A percentile compares a stretch with the other conserved stretches of the same genome.
phyloP scores from a whole-genome alignment of 2,329 filamentous ascomycete species.

The Trichoderma sp. region DNA sequence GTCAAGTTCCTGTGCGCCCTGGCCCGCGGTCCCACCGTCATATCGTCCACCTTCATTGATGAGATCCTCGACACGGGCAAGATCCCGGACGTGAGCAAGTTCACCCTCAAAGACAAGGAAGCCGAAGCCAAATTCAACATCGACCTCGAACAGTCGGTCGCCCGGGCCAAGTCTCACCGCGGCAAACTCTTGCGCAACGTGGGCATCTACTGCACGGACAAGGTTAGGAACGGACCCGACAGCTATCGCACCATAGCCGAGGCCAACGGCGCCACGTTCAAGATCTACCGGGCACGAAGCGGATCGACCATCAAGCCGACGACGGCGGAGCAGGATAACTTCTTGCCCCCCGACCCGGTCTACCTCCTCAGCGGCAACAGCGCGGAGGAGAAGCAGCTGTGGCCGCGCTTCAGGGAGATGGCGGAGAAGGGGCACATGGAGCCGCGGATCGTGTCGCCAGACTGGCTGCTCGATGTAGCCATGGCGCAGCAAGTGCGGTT shows the following conservation, averaged over 20 bases:
- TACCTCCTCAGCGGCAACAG: slow-evolving; percentile 77
- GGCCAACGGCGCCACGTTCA: slow-evolving; percentile 84
- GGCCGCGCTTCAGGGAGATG: slow-evolving; percentile 79
- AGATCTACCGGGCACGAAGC: slow-evolving; percentile 73
- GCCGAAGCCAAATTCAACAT: slow-evolving; percentile 73
- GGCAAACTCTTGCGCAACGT: slow-evolving; percentile 74
- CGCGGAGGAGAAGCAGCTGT: slow-evolving; percentile 70
- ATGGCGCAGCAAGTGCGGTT: slow-evolving; percentile 83
- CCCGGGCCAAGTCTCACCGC: slow-evolving; percentile 73
- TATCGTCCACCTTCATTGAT: slow-evolving; percentile 79
- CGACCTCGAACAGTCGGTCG: slow-evolving; percentile 67
- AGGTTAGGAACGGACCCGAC: slow-evolving; percentile 77
- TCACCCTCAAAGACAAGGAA: slow-evolving; percentile 68
- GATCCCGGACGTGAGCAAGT: slow-evolving; percentile 65
- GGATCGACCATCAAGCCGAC: slow-evolving; percentile 68
- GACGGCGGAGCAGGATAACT: slow-evolving; percentile 64
- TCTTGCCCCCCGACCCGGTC: slow-evolving; percentile 67
- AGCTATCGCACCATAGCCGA: slow-evolving; percentile 85
- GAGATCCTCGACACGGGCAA: slow-evolving; percentile 70
- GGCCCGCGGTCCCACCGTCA: slow-evolving; percentile 75
- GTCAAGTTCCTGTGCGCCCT: slow-evolving; percentile 91
- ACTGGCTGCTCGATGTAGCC: slow-evolving; percentile 88
- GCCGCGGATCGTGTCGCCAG: slow-evolving; percentile 76
- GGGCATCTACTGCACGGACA: slow-evolving; percentile 81
- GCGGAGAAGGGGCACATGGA: slow-evolving; percentile 76